Evolutionary conservation across 2,329 filamentous ascomycete species (phyloP), one percentile per base, ranked within the genome.

Genomic region (Laburnicola sp.): DNA sequence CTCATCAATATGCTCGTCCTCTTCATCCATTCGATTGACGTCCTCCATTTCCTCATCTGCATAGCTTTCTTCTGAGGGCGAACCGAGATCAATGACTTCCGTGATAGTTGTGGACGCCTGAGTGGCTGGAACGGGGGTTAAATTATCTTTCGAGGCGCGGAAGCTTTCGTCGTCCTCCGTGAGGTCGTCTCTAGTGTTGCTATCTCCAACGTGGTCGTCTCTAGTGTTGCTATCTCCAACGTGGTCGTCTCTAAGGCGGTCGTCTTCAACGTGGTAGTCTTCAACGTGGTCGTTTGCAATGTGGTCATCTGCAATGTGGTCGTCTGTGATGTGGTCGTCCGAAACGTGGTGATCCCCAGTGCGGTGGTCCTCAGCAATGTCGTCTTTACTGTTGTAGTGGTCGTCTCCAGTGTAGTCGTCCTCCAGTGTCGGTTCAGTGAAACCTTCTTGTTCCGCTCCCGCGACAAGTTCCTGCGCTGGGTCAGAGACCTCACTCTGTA

Each of bases 71-170:
- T 48, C 51, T 11, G 60, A 58, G 3, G 54, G 54, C 6, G 65
- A 64, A 7, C 58, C 63, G 21, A 67, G 46, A 50, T 70, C 61
- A 25, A 68, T 48, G 6, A 68, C 46, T 26, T 60, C 57, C 23
- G 57, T 54, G 2, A 36, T 42, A 32, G 40, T 35, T n/a, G 40
- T 38, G 21, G 54, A 51, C 5, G 26, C 48, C 2, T 57, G 40
- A 10, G 42, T 62, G 8, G 26, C 41, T 21, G 21, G 16, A 44
- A 9, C 34, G 11, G 23, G 34, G 4, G 25, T 37, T n/a, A 8
- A 16, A 30, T 38, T n/a, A 4, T 6, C 5, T 28, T 31, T n/a
- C 6, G 31, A 32, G 7, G 5, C 6, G 8, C 8, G 6, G 16
- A 25, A 23, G 2, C 26, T n/a, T 41, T 8, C 16, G 3, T 26